Conservation (phyloP, 2,329 filamentous ascomycete species). For the Paracoccidioides brasiliensis region DNA sequence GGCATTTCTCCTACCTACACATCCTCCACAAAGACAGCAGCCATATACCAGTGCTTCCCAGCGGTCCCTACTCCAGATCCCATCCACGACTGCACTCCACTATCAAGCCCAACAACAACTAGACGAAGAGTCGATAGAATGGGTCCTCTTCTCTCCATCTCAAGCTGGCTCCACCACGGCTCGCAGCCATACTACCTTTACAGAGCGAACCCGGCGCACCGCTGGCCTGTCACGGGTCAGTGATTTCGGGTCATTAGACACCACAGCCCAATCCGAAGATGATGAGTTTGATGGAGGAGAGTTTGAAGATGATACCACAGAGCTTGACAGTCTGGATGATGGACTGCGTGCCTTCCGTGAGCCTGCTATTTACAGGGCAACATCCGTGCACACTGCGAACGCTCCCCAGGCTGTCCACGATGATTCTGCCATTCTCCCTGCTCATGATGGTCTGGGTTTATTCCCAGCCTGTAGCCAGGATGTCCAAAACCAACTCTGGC, state of each 20-base stretch:
- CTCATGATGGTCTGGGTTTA: slow-evolving; percentile 81
- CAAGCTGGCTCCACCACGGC: slow-evolving; percentile 44
- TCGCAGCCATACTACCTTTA: slow-evolving; percentile 54
- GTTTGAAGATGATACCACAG: slow-evolving; percentile 35
- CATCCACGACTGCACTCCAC: slow-evolving; percentile 9
- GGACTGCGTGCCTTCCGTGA: slow-evolving; percentile 80
- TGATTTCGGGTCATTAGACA: slow-evolving; percentile 62
- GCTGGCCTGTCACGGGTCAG: slow-evolving; percentile 61
- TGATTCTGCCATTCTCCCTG: slow-evolving; percentile 62
- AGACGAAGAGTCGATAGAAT: slow-evolving; percentile 71
- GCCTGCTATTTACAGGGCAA: slow-evolving; percentile 20
- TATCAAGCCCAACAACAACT: slow-evolving; percentile 16
- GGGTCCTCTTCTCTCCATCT: slow-evolving; percentile 82
- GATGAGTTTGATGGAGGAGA: slow-evolving; percentile 39
- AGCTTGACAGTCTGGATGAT: slow-evolving; percentile 80
- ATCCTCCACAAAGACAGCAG: slow-evolving; percentile 23
- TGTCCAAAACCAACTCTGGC: slow-evolving; percentile 75
- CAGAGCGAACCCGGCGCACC: slow-evolving; percentile 50
- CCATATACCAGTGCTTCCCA: slow-evolving; percentile 17
- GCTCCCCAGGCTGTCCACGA: slow-evolving; percentile 32
- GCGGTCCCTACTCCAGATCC: slow-evolving; percentile 17
- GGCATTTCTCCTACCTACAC: slow-evolving; percentile 28
- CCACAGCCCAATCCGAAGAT: slow-evolving; percentile 34
- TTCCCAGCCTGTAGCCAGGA: slow-evolving; percentile 54
- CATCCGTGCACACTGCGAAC: neutral